phyloP scores from a whole-genome alignment of 164 flowering plant genomes.

The Berberis vulgaris region DNA sequence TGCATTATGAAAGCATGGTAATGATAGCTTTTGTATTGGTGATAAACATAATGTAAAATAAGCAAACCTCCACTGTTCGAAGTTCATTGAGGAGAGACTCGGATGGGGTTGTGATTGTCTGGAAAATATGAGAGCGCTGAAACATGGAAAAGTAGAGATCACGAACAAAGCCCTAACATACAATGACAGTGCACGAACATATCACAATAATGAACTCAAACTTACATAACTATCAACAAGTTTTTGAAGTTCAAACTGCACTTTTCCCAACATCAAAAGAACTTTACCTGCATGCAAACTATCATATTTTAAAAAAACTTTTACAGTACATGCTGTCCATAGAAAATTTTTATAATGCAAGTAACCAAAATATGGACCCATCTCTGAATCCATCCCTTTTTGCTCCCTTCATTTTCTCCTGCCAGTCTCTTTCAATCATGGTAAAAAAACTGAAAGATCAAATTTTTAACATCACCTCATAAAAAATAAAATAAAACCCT shows the following conservation, averaged over 20 bases:
- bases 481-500: too few species aligned
- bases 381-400: too few species aligned
- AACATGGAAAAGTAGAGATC: slow-evolving; percentile 12
- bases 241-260: slow-evolving; percentile 75
- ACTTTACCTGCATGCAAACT: slow-evolving; percentile 48
- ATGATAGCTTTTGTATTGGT: too few species aligned
- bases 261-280: slow-evolving; percentile 73
- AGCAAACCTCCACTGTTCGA: slow-evolving; percentile 72
- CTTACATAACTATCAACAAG: slow-evolving; percentile 85
- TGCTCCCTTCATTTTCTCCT: too few species aligned
- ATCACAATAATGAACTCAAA: slow-evolving; percentile 1
- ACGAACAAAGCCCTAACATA: slow-evolving; percentile 1
- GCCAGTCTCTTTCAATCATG: too few species aligned
- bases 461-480: too few species aligned
- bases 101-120: slow-evolving; percentile 81
- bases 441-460: too few species aligned
- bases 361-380: too few species aligned
- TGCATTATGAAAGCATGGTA: too few species aligned
- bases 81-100: slow-evolving; percentile 93
- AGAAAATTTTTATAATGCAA: too few species aligned
- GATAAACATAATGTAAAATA: background rate
- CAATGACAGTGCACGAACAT: background rate
- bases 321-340: background rate
- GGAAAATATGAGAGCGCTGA: slow-evolving; percentile 80
- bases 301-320: background rate